A percentile compares a stretch with the other conserved stretches of the same genome.
These are phyloP conservation scores for Diplotaxis tenuifolia DNA, from an alignment of 345 rosid genomes.

Conservation along the genomic window DNA sequence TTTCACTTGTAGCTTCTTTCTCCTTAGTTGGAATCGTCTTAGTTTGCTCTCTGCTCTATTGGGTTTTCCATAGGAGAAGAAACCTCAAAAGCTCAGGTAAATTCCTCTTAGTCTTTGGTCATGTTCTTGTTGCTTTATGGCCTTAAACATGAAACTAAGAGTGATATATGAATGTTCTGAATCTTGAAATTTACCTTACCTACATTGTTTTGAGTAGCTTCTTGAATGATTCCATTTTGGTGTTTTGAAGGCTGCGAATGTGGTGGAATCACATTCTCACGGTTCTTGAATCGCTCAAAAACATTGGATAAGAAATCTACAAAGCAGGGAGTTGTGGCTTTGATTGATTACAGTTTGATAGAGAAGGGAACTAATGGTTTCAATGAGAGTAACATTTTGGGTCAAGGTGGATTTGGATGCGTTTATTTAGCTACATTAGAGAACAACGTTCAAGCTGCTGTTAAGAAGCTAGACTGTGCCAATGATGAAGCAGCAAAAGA, in stretches of 20 bases:
- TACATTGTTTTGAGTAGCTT: neutral
- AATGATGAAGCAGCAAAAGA: slow-evolving; percentile 67
- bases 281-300: slow-evolving; percentile 54
- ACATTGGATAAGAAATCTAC: slow-evolving; percentile 41
- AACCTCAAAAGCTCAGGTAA: slow-evolving; percentile 54
- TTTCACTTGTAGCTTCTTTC: slow-evolving; percentile 59
- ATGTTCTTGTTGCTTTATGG: slow-evolving; percentile 11
- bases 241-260: slow-evolving; percentile 52
- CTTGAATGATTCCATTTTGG: slow-evolving; percentile 20
- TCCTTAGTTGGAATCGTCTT: slow-evolving; percentile 47
- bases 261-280: slow-evolving; percentile 47
- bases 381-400: slow-evolving; percentile 65
- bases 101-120: neutral
- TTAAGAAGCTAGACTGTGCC: slow-evolving; percentile 73
- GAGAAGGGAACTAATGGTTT: slow-evolving; percentile 75
- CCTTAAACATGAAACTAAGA: neutral
- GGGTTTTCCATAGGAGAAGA: slow-evolving; percentile 48
- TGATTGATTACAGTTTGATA: slow-evolving; percentile 59
- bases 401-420: slow-evolving; percentile 88
- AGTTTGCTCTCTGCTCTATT: slow-evolving; percentile 46
- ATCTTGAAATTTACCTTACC: neutral
- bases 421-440: slow-evolving; percentile 76
- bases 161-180: neutral
- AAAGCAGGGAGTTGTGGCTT: slow-evolving; percentile 42
- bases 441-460: slow-evolving; percentile 57